A percentile compares a stretch with the other conserved stretches of the same genome.
phyloP scores from a whole-genome alignment of 202 grass and related monocot species.

The Digitaria exilis region DNA sequence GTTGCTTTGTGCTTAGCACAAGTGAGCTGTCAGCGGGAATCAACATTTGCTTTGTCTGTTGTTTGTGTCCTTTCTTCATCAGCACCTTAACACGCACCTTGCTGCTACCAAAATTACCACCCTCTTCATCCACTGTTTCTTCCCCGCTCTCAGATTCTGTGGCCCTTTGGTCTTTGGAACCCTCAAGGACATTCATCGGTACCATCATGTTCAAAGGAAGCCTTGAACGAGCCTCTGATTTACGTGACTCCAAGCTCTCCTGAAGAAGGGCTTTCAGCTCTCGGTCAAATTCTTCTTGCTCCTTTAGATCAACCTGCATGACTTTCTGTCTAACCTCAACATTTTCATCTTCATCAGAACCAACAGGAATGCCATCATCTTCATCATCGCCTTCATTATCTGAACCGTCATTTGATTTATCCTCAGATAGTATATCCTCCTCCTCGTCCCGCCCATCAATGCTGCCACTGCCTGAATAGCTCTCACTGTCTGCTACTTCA shows the following conservation, averaged over 20 bases:
- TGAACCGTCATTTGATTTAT: slow-evolving; percentile 76
- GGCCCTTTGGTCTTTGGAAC: slow-evolving; percentile 57
- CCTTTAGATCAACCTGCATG: slow-evolving; percentile 82
- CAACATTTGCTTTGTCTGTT: slow-evolving; percentile 94
- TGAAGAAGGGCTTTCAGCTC: slow-evolving; percentile 90
- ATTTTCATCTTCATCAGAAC: slow-evolving; percentile 92
- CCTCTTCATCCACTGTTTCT: slow-evolving; percentile 90
- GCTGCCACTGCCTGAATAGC: slow-evolving; percentile 87
- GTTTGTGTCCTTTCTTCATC: slow-evolving; percentile 96
- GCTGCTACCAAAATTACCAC: slow-evolving; percentile 58
- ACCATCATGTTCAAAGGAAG: slow-evolving; percentile 91
- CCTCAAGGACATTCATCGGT: slow-evolving; percentile 95
- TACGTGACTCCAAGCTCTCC: slow-evolving; percentile 93
- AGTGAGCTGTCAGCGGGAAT: slow-evolving; percentile 83
- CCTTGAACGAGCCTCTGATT: slow-evolving; percentile 76
- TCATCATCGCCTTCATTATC: slow-evolving; percentile 89
- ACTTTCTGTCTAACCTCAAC: slow-evolving; percentile 85
- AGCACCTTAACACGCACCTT: slow-evolving; percentile 94
- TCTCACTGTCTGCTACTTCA: slow-evolving; percentile 75
- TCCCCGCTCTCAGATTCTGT: slow-evolving; percentile 86
- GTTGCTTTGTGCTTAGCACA: slow-evolving; percentile 88
- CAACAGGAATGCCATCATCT: slow-evolving; percentile 65
- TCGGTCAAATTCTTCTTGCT: slow-evolving; percentile 94
- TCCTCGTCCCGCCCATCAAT: slow-evolving; percentile 78
- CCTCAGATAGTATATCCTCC: slow-evolving; percentile 83